phyloP scores from a whole-genome alignment of 2,329 filamentous ascomycete genomes.

The Aspergillus sp. region DNA sequence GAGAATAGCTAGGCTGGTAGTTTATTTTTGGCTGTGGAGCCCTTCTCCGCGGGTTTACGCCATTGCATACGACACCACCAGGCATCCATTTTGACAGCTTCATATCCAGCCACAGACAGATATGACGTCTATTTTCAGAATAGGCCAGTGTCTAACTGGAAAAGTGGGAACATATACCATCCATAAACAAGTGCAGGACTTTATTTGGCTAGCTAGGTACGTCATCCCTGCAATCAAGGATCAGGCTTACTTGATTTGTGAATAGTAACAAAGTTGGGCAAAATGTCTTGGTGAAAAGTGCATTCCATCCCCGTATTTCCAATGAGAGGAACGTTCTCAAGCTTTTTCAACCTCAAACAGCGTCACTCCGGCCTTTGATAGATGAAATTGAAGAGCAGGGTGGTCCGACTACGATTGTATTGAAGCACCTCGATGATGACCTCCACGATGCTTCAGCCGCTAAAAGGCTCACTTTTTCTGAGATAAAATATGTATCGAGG shows the following conservation, averaged over 20 bases:
- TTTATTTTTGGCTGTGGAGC: no score
- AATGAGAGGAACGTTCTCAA: background rate
- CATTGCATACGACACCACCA: no score
- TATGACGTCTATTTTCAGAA: slow-evolving; percentile 8
- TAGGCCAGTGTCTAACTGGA: background rate
- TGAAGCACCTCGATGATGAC: slow-evolving; percentile 15
- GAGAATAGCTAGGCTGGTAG: no score
- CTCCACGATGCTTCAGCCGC: slow-evolving; percentile 3
- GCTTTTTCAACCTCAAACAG: background rate
- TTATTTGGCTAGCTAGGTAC: background rate
- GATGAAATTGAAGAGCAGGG: background rate
- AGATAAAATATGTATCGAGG: slow-evolving; percentile 14
- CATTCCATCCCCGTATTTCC: background rate
- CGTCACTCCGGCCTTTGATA: background rate
- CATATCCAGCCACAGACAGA: no score
- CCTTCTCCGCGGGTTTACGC: no score
- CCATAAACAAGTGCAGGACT: background rate
- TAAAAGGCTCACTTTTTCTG: slow-evolving; percentile 7
- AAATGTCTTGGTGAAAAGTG: background rate
- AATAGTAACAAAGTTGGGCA: background rate
- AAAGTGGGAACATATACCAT: background rate
- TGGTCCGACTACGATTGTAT: slow-evolving; percentile 9
- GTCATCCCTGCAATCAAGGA: background rate
- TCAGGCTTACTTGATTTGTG: no score
- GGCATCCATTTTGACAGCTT: no score